These are phyloP conservation scores for Pseudocohnilembus persalinus DNA, from an alignment of 169 alveolate species.

Conservation along the genomic window DNA sequence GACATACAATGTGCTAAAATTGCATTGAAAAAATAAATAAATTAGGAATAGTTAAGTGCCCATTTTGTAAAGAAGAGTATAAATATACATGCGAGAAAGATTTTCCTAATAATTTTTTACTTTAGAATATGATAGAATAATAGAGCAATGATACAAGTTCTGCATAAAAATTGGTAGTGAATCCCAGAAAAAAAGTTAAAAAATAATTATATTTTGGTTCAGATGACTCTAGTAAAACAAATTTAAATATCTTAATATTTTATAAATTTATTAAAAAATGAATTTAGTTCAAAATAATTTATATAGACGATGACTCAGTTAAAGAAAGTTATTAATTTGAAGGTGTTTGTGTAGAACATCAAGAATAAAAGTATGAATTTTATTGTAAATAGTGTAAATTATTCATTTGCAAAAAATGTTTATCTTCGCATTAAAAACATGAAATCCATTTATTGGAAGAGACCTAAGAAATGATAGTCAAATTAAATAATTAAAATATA, in stretches of 20 bases:
- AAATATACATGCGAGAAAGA: background rate
- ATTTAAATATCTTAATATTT: too few relatives aligned
- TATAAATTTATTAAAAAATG: too few relatives aligned
- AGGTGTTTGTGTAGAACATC: background rate
- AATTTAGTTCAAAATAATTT: too few relatives aligned
- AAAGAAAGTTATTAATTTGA: background rate
- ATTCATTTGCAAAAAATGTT: background rate
- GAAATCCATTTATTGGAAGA: background rate
- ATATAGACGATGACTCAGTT: background rate
- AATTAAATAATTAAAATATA: too few relatives aligned
- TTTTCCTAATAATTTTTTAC: background rate
- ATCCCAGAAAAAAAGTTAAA: background rate
- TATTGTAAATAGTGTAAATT: background rate
- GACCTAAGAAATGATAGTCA: background rate
- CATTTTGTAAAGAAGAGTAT: background rate
- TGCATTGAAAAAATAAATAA: background rate
- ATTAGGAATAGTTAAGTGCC: background rate
- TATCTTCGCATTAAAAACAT: background rate
- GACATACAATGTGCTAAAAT: background rate
- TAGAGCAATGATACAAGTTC: too few relatives aligned
- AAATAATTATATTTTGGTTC: background rate
- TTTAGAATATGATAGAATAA: background rate
- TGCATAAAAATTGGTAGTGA: background rate
- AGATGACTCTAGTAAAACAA: background rate
- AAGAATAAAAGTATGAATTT: background rate